Evolutionary conservation across 768 basidiomycete species (phyloP), one percentile per base, ranked within the genome.

Genomic region (Pisolithus marmoratus): DNA sequence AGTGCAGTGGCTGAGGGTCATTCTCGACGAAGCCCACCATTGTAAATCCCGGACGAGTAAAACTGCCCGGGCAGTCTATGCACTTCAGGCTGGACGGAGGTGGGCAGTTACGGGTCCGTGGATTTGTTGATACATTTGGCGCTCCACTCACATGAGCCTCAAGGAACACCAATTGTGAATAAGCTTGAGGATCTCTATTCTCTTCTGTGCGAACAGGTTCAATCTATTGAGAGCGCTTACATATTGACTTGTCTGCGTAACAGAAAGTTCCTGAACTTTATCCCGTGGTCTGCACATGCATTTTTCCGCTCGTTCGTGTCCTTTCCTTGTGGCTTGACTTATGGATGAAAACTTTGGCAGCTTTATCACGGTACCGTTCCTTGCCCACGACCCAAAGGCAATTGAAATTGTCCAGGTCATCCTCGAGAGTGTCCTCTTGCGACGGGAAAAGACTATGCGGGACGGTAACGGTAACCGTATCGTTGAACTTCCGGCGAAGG

Each of bases 371-470:
- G 69, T 93, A 4, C 95, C 95, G 8, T 98, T 97, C 72, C 77
- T 94, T 50, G 87, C 85, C 42, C 86, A 84, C 36, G 94, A 97
- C 65, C 83, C 90, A 0, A 94, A 93, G 62, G 94, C 92, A 0
- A 87, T 97, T 45, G 92, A 95, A 60, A 85, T 97, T 41, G 93
- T 97, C 0, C 94, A 97, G 69, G 87, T 94, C 52, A 94, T 97
- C 54, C 75, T 97, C 17, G 92, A 95, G 66, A 90, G 83, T 34
- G 78, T 91, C 46, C 73, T 98, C 5, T 74, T 98, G 8, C 80
- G 95, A 14, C 80, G 95, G 56, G 94, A 97, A 68, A 98, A 98
- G 74, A 85, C 81, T 49, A 95, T 94, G 90, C 81, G 81, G 36
- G 94, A 94, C 68, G 74, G 70, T 34, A 82, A 92, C 58, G 95